A percentile compares a stretch with the other conserved stretches of the same genome.
These are phyloP conservation scores for Dryadomyces quercus-mongolicae DNA, from an alignment of 2,329 filamentous ascomycete genomes.

Conservation along the genomic window DNA sequence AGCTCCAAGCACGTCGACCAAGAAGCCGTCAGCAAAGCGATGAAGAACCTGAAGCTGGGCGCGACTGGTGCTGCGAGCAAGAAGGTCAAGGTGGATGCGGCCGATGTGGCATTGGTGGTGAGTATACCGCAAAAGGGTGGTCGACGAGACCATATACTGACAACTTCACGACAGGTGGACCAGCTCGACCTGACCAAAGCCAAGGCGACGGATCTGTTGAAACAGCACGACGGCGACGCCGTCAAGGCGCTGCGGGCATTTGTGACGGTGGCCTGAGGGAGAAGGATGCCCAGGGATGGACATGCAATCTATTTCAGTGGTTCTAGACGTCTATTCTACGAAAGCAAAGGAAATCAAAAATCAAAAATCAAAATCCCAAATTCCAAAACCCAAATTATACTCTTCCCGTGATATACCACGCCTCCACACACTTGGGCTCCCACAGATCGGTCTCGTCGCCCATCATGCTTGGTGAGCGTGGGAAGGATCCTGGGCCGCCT, in stretches of 20 bases:
- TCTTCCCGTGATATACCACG: constrained; percentile 6
- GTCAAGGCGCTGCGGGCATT: constrained; percentile 55
- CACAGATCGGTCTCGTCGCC: constrained; percentile 18
- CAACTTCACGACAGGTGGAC: constrained; percentile 36
- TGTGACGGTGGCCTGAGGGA: constrained; percentile 14
- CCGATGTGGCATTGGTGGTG: constrained; percentile 59
- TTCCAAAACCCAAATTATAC: not conserved
- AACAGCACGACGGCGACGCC: constrained; percentile 57
- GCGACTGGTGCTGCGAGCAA: constrained; percentile 24
- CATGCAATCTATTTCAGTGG: too few species aligned
- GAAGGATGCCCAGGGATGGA: too few species aligned
- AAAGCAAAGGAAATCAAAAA: not conserved
- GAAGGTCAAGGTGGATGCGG: constrained; percentile 62
- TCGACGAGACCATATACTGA: not conserved
- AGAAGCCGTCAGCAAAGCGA: constrained; percentile 59
- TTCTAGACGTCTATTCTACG: too few species aligned
- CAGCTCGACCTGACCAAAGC: constrained; percentile 59
- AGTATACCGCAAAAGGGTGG: constrained; percentile 15
- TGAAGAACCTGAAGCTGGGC: constrained; percentile 45
- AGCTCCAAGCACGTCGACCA: constrained; percentile 48
- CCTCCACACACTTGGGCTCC: constrained; percentile 17
- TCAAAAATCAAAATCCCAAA: not conserved
- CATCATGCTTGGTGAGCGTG: constrained; percentile 14
- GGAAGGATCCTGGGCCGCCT: constrained; percentile 5
- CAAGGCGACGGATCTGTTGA: constrained; percentile 65